Evolutionary conservation across 1,139 yeast genomes (phyloP), one percentile per base, ranked within the genome.

Genomic region (Kluyveromyces sp.): DNA sequence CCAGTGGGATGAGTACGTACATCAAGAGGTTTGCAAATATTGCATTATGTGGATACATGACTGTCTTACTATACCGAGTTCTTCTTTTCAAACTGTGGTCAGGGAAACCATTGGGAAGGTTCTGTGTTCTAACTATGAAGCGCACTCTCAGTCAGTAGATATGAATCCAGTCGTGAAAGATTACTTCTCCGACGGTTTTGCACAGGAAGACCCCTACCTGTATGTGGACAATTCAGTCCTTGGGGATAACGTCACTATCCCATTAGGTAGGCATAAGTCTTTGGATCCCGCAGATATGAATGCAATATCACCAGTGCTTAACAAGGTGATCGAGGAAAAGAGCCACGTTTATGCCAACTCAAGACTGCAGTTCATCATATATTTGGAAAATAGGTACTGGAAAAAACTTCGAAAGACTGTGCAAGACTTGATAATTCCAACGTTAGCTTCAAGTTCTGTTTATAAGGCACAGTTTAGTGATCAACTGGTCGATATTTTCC

Each of bases 351-450:
- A 53, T 33, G 30, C 48, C 2, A 64, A 69, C 26, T 70, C 82
- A 9, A 66, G 81, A 46, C 52, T 79, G 15, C 83, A 79, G 55
- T 71, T 63, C 48, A 58, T 81, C 18, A 56, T 79, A 35, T 68
- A 69, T 43, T 74, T 80, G 49, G 84, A 83, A 49, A 68, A 75
- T 22, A 67, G 94, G 50, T 63, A 74, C 36, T 68, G 78, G 63
- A 76, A 79, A 46, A 48, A 58, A 3, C 54, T 73, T 18, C 70
- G 92, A 54, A 67, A 67, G 44, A 59, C 63, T 13, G 47, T 83
- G 17, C 71, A 73, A 34, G 64, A 70, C 28, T 55, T 77, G 2
- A 49, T 81, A 4, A 66, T 80, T 9, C 78, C 85, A 0, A 70
- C 77, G 0, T 60, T 82, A 25, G 69, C 83, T 1, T 68, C 78